These are phyloP conservation scores for Globisporangium barbulae DNA, from an alignment of 352 stramenopile genomes.

Conservation along the genomic window DNA sequence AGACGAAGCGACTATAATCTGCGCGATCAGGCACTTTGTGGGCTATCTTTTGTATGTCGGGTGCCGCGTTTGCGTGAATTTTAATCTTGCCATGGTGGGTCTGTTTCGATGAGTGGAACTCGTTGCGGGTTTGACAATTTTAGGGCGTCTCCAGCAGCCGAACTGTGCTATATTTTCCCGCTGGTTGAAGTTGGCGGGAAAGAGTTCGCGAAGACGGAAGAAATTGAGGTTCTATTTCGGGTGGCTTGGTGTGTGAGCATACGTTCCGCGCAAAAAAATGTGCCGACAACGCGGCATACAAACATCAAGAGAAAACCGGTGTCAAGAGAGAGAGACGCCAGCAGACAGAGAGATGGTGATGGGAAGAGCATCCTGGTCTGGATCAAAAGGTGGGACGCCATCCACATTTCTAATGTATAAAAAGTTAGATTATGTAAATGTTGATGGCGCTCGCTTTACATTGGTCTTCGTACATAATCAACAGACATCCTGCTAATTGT, in stretches of 20 bases:
- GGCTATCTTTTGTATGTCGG: not conserved
- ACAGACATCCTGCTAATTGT: not conserved
- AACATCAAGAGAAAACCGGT: constrained; percentile 1
- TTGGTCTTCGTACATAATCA: no score
- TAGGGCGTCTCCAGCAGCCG: not conserved
- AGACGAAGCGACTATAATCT: not conserved
- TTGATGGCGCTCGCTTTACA: no score
- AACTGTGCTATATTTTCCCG: not conserved
- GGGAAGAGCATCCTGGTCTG: not conserved
- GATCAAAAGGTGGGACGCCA: no score
- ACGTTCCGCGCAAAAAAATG: constrained; percentile 9
- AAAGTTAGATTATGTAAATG: not conserved
- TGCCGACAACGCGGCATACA: not conserved
- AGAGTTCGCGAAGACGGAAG: not conserved
- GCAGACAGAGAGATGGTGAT: not conserved
- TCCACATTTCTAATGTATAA: no score
- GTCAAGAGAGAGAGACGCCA: not conserved
- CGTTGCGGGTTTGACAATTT: not conserved
- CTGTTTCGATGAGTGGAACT: not conserved
- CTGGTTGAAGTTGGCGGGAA: not conserved
- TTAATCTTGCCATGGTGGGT: not conserved
- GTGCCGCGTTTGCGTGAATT: no score
- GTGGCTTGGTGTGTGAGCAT: not conserved
- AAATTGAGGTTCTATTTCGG: not conserved
- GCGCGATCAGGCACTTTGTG: not conserved